phyloP scores from a whole-genome alignment of 2,329 filamentous ascomycete genomes.

The Penicillium sp. region DNA sequence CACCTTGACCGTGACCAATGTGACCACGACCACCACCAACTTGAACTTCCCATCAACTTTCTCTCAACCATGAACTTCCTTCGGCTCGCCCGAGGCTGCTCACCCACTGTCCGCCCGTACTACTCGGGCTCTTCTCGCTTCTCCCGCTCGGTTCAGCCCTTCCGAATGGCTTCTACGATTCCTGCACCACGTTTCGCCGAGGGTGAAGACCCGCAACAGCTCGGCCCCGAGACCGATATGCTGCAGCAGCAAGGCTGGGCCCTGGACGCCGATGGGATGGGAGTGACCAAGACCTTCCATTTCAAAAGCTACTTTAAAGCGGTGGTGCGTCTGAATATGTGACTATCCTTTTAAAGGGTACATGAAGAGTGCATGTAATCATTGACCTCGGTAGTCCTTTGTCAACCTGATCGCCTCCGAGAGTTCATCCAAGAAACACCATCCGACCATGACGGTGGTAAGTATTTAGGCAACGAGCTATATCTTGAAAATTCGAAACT shows the following conservation, averaged over 20 bases:
- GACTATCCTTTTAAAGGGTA: no score
- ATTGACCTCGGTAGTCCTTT: conserved; percentile 34
- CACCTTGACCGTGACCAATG: no score
- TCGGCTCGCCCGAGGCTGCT: neutral
- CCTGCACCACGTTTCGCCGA: conserved; percentile 33
- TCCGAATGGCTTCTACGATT: conserved; percentile 24
- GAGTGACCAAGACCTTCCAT: conserved; percentile 43
- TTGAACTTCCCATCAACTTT: neutral
- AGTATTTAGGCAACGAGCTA: conserved; percentile 13
- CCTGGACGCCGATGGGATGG: conserved; percentile 38
- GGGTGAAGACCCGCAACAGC: conserved; percentile 32
- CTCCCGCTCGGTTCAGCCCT: neutral
- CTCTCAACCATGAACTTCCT: neutral
- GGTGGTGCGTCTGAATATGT: conserved; percentile 36
- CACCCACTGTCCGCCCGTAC: neutral
- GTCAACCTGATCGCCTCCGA: conserved; percentile 42
- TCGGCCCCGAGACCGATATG: conserved; percentile 26
- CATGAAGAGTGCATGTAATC: no score
- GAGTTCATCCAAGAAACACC: conserved; percentile 43
- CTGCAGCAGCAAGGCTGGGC: conserved; percentile 38
- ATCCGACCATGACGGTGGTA: conserved; percentile 46
- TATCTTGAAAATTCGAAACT: neutral
- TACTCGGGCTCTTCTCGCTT: neutral
- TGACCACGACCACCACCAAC: no score
- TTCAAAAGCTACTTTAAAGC: conserved; percentile 46